phyloP scores from a whole-genome alignment of 1,139 yeast genomes.

The Pichia sorboxylosa region DNA sequence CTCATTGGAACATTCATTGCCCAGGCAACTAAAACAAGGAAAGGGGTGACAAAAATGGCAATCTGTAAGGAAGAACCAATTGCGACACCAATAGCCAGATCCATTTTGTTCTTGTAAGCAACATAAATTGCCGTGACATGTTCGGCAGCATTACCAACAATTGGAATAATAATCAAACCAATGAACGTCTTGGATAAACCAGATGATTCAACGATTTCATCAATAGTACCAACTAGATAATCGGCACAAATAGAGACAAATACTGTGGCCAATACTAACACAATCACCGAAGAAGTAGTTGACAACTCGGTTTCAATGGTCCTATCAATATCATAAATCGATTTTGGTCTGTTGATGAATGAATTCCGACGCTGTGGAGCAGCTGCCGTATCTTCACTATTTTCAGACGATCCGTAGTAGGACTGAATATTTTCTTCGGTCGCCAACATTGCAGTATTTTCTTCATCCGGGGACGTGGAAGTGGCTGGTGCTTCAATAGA shows the following conservation, averaged over 20 bases:
- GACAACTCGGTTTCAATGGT: slow-evolving; percentile 27
- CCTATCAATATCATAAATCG: slow-evolving; percentile 16
- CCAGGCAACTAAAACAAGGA: slow-evolving; percentile 92
- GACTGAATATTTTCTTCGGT: not conserved
- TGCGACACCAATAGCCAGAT: slow-evolving; percentile 92
- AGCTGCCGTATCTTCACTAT: not conserved
- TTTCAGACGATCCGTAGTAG: too few species aligned
- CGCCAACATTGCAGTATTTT: not conserved
- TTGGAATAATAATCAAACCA: slow-evolving; percentile 86
- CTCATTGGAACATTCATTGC: slow-evolving; percentile 83
- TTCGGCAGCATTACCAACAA: slow-evolving; percentile 97
- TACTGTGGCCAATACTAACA: slow-evolving; percentile 57
- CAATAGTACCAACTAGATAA: slow-evolving; percentile 84
- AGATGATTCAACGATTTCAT: slow-evolving; percentile 68
- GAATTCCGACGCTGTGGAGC: too few species aligned
- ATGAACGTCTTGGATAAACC: slow-evolving; percentile 91
- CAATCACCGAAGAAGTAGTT: slow-evolving; percentile 31
- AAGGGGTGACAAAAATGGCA: slow-evolving; percentile 89
- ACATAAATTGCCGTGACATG: slow-evolving; percentile 94
- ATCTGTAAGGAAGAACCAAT: slow-evolving; percentile 95
- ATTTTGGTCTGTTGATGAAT: slow-evolving; percentile 20
- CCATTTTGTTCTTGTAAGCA: slow-evolving; percentile 95
- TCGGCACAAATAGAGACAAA: slow-evolving; percentile 88
- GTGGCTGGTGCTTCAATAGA: slow-evolving; percentile 8
- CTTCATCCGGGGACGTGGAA: too few species aligned